phyloP scores from a whole-genome alignment of 768 basidiomycete species.

The Rhodotorula diobovata region DNA sequence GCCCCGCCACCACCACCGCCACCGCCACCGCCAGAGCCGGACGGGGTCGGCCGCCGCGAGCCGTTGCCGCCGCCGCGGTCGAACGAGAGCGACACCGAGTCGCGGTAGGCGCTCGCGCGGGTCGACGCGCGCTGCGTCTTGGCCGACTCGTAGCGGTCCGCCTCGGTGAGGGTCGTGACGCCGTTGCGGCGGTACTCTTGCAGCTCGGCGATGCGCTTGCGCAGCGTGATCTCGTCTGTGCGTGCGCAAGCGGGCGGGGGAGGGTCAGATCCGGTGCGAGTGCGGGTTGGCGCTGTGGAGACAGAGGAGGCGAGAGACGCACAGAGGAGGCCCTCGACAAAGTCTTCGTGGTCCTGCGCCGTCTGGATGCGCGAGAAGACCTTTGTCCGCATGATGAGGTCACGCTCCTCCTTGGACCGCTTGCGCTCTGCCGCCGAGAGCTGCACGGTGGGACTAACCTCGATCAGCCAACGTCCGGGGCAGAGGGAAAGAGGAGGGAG shows the following conservation, averaged over 20 bases:
- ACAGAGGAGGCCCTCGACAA: constrained; percentile 87
- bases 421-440: constrained; percentile 90
- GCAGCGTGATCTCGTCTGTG: constrained; percentile 76
- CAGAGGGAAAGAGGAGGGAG: not conserved
- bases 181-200: constrained; percentile 86
- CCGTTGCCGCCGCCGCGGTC: constrained; percentile 1
- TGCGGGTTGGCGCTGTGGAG: not conserved
- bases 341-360: constrained; percentile 81
- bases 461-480: too few relatives aligned
- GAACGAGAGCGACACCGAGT: constrained; percentile 25
- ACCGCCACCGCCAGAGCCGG: too few relatives aligned
- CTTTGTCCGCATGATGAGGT: constrained; percentile 79
- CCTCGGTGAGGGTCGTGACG: constrained; percentile 74
- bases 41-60: not conserved
- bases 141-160: constrained; percentile 80
- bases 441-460: too few relatives aligned
- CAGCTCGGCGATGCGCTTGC: constrained; percentile 83
- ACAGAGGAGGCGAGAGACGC: constrained; percentile 44
- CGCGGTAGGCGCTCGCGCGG: constrained; percentile 21
- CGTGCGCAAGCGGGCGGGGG: not conserved
- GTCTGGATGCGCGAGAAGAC: constrained; percentile 88
- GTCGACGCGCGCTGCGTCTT: constrained; percentile 46
- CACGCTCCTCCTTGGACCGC: constrained; percentile 80
- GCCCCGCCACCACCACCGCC: too few relatives aligned
- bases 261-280: too few relatives aligned